These are phyloP conservation scores for Calonectria multiphialidica DNA, from an alignment of 2,329 filamentous ascomycete species.

Conservation along the genomic window DNA sequence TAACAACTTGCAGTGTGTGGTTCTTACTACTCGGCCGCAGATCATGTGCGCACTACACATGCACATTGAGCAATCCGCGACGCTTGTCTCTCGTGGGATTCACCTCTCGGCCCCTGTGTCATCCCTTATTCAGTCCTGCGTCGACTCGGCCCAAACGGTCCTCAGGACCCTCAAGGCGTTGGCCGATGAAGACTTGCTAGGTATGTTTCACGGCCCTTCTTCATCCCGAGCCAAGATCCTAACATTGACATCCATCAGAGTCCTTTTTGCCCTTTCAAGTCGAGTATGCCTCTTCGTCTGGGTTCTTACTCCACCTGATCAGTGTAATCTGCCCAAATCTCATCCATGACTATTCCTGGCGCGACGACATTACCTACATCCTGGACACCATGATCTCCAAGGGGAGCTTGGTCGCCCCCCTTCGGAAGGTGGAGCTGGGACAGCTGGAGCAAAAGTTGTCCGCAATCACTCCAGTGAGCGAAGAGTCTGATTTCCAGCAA, in stretches of 20 bases:
- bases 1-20: constrained; percentile 39
- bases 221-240: rapidly evolving
- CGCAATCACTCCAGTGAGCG: constrained; percentile 46
- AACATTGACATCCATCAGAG: constrained; percentile 9
- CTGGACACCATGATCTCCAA: constrained; percentile 53
- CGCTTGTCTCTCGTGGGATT: constrained; percentile 29
- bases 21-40: constrained; percentile 45
- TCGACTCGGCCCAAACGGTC: constrained; percentile 45
- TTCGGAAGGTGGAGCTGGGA: constrained; percentile 51
- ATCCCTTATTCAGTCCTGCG: constrained; percentile 45
- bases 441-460: constrained; percentile 52
- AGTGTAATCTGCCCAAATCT: constrained; percentile 48
- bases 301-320: constrained; percentile 53
- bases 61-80: constrained; percentile 43
- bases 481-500: constrained; percentile 3
- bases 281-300: constrained; percentile 56
- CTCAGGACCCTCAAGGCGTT: constrained; percentile 41
- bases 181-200: constrained; percentile 46
- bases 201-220: constrained; percentile 2
- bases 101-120: constrained; percentile 40
- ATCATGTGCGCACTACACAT: constrained; percentile 50
- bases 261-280: constrained; percentile 56
- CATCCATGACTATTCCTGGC: constrained; percentile 50
- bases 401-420: constrained; percentile 51
- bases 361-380: constrained; percentile 50